A percentile compares a stretch with the other conserved stretches of the same genome.
Evolutionary conservation across 1,284 basidiomycete species (phyloP).

Genomic region (Microbotryum scabiosae): DNA sequence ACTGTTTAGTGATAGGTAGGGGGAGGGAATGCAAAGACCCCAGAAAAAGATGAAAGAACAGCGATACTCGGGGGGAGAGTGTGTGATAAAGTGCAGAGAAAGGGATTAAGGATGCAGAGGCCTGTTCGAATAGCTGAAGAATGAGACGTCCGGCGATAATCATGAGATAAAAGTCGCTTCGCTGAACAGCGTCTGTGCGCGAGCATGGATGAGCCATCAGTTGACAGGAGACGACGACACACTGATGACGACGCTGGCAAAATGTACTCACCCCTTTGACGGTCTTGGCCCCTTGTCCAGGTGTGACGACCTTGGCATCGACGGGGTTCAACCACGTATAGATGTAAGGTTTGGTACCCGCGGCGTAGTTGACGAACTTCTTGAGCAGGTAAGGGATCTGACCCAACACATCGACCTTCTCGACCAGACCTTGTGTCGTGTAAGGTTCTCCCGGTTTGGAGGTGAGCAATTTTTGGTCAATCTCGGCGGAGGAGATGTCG

Average conservation of each 20-base stretch:
- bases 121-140: too few species aligned
- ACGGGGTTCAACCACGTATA: conserved; percentile 83
- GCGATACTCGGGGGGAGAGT: too few species aligned
- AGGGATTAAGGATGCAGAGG: too few species aligned
- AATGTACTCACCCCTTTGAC: neutral
- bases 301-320: conserved; percentile 55
- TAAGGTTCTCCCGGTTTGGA: conserved; percentile 14
- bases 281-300: conserved; percentile 43
- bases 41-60: neutral
- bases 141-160: neutral
- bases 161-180: conserved; percentile 83
- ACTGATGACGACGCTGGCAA: neutral
- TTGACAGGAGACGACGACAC: conserved; percentile 1
- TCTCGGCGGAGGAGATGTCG: conserved; percentile 14
- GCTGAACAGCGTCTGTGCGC: conserved; percentile 52
- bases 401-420: conserved; percentile 93
- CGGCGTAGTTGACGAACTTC: conserved; percentile 79
- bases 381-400: conserved; percentile 90
- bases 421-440: conserved; percentile 67
- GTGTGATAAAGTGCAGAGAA: too few species aligned
- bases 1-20: too few species aligned
- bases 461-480: conserved; percentile 24
- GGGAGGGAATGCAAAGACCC: too few species aligned
- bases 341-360: conserved; percentile 84
- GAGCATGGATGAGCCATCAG: conserved; percentile 52